These are phyloP conservation scores for Saitozyma sp. DNA, from an alignment of 768 basidiomycete species.

Conservation along the genomic window DNA sequence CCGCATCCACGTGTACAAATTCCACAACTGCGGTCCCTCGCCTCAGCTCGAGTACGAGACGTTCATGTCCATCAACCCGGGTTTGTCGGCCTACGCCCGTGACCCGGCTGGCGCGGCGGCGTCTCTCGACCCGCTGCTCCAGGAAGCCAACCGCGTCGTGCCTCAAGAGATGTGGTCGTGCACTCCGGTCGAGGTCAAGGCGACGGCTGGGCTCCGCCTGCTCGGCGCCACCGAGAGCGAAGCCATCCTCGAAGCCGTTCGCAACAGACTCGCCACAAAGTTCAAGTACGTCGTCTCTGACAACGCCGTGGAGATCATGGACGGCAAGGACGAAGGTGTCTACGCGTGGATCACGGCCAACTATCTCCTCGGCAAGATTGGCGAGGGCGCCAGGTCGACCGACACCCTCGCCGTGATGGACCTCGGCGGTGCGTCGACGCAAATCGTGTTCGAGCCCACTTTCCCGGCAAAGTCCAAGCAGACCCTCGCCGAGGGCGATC, in stretches of 20 bases:
- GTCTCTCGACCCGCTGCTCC: slow-evolving; percentile 74
- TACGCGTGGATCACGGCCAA: slow-evolving; percentile 99
- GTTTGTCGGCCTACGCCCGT: slow-evolving; percentile 66
- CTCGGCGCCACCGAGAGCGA: slow-evolving; percentile 65
- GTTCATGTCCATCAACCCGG: slow-evolving; percentile 78
- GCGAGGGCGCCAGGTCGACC: slow-evolving; percentile 57
- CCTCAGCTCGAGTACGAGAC: slow-evolving; percentile 89
- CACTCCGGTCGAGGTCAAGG: slow-evolving; percentile 87
- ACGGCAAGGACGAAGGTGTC: slow-evolving; percentile 94
- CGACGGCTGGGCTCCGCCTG: slow-evolving; percentile 81
- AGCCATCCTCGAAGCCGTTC: slow-evolving; percentile 75
- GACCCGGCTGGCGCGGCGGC: slow-evolving; percentile 70
- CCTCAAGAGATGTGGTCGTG: slow-evolving; percentile 67
- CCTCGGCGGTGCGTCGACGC: slow-evolving; percentile 93
- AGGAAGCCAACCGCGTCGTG: slow-evolving; percentile 75
- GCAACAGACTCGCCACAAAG: slow-evolving; percentile 58
- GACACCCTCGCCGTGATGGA: slow-evolving; percentile 87
- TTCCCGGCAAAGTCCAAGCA: slow-evolving; percentile 57
- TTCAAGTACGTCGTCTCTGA: slow-evolving; percentile 72
- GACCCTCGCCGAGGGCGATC: slow-evolving; percentile 74
- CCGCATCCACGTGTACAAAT: slow-evolving; percentile 97
- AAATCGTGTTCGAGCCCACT: slow-evolving; percentile 91
- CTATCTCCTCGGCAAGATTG: slow-evolving; percentile 77
- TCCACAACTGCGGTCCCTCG: slow-evolving; percentile 79
- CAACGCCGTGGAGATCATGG: slow-evolving; percentile 81